Percentiles rank a stretch among this genome's conserved stretches.
Conservation (phyloP, 2,329 filamentous ascomycete genomes). For the Raffaelea deltoideospora region DNA sequence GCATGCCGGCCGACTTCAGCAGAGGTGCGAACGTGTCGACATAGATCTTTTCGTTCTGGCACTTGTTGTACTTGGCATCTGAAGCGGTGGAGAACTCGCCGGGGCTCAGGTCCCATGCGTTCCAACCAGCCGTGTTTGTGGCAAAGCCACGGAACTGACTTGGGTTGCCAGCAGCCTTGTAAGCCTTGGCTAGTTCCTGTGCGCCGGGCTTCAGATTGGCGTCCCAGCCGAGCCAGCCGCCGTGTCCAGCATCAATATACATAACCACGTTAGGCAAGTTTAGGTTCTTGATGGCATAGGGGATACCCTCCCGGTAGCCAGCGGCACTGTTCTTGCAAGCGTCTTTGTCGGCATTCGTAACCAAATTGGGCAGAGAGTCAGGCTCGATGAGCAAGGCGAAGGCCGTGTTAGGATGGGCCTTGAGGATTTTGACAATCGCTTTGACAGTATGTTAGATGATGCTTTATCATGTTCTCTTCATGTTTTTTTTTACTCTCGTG, state of each 20-base stretch:
- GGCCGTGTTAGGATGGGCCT: constrained; percentile 36
- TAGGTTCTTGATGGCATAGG: constrained; percentile 39
- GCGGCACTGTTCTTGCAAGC: constrained; percentile 38
- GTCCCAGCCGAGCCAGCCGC: constrained; percentile 48
- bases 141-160: constrained; percentile 22
- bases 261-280: constrained; percentile 47
- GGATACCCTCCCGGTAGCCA: constrained; percentile 38
- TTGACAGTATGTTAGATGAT: too few relatives aligned
- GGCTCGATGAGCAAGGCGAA: constrained; percentile 35
- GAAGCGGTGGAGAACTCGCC: constrained; percentile 26
- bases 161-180: constrained; percentile 21
- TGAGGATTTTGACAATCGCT: constrained; percentile 35
- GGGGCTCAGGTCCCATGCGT: constrained; percentile 20
- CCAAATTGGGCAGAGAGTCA: constrained; percentile 46
- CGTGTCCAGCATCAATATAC: constrained; percentile 50
- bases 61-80: constrained; percentile 24
- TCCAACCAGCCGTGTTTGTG: constrained; percentile 26
- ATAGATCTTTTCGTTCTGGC: constrained; percentile 27
- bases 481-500: neutral
- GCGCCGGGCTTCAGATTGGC: constrained; percentile 33
- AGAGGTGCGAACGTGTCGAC: constrained; percentile 23
- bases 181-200: constrained; percentile 22
- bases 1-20: constrained; percentile 23
- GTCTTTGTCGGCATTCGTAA: constrained; percentile 39
- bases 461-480: too few relatives aligned